Evolutionary conservation across 306 rosid species (phyloP), one percentile per base, ranked within the genome.

Genomic region (Corylus americana): DNA sequence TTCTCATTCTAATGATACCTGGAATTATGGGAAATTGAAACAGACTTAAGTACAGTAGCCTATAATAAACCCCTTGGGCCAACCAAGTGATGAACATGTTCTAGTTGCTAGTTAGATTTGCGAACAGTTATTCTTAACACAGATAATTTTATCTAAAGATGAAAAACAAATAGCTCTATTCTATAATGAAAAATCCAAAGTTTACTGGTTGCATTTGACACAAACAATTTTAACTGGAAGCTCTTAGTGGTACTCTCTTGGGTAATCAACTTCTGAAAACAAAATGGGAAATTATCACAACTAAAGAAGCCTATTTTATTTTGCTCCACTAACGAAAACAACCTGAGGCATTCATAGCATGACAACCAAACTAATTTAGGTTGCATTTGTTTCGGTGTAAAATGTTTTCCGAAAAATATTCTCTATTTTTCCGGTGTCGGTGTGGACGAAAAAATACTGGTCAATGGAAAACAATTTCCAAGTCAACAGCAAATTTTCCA

Each of bases 141-240:
- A 5, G 45, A 42, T 5, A 42, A 42, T 5, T 42, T 42, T 42
- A 7, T 42, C 45, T 42, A 5, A 5, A 42, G 45, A 5, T 39
- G 6, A 39, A 39, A 39, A 39, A 39, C 35, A 31, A 39, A 39
- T 4, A 39, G 44, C 44, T 39, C 44, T 39, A 39, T 39, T 39
- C 44, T 39, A 39, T 14, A 63, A 29, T 0, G 47, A 63, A 7
- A 63, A 29, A 22, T 1, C 44, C 35, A 29, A 63, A 50, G 47
- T 49, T 62, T 71, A 51, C 55, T 51, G 48, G 64, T 72, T 72
- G 66, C 77, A 79, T 9, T 45, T 72, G 72, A 62, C 7, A 14
- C 22, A 58, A 50, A 42, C 8, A 11, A 51, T 37, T 62, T 79
- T 39, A 20, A 8, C 14, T 50, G 66, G 22, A 61, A 63, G 37